Evolutionary conservation across 1,284 basidiomycete species (phyloP).

Genomic region (Rhodotorula sp.): DNA sequence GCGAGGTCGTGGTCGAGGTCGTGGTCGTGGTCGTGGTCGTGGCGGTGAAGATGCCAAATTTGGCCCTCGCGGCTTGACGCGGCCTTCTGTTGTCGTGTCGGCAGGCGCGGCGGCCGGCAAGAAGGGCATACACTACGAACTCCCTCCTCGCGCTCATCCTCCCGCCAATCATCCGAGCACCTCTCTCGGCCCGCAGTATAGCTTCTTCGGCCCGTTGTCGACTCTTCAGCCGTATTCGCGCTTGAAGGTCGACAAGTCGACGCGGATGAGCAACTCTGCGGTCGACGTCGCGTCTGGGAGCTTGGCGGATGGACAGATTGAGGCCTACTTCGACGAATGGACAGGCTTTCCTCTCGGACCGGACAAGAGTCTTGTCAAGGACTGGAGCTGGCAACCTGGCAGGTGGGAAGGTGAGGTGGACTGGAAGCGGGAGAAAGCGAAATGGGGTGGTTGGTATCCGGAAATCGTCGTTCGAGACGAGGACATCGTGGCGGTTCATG

Average conservation of each 20-base stretch:
- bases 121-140: neutral
- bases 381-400: conserved; percentile 70
- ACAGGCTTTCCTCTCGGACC: conserved; percentile 49
- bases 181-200: neutral
- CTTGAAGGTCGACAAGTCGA: neutral
- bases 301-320: neutral
- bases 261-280: neutral
- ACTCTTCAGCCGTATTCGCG: neutral
- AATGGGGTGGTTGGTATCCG: conserved; percentile 8
- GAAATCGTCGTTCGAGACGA: neutral
- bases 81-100: neutral
- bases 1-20: neutral
- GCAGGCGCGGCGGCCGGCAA: neutral
- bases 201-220: conserved; percentile 1
- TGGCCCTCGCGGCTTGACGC: no score
- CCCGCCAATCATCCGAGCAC: neutral
- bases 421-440: neutral
- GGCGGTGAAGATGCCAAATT: neutral
- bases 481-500: neutral
- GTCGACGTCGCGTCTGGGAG: neutral
- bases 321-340: conserved; percentile 2
- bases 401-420: conserved; percentile 56
- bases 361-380: conserved; percentile 68
- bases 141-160: neutral
- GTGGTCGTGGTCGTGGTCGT: neutral